Evolutionary conservation across 768 basidiomycete genomes (phyloP), one percentile per base, ranked within the genome.

Genomic region (Gelatoporia subvermispora): DNA sequence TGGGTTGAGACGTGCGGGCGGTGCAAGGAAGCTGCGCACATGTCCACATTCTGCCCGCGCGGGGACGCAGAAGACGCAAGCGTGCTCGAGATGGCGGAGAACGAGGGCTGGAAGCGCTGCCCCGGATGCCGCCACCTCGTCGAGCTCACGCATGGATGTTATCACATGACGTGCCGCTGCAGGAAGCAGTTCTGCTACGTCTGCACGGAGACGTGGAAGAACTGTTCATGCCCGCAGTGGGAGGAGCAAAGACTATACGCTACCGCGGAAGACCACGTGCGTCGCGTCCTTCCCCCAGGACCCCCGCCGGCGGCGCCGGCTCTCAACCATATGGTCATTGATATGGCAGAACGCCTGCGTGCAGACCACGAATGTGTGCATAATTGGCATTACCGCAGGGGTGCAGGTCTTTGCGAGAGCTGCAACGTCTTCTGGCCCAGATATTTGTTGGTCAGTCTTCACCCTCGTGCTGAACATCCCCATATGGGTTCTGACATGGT

Each of bases 161-260:
- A 69, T 56, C 71, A 73, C 51, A 70, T 72, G 58, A 70, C 65
- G 2, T 73, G 71, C 55, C 52, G 64, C 35, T 72, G 71, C 57
- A 63, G 66, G 15, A 65, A 65, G 21, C 62, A 72, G 48, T 74
- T 74, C 51, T 72, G 72, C 53, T 72, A 87, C 57, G 42, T 81
- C 8, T 88, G 86, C 57, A 77, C 78, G 0, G 72, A 60, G 23
- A 67, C 51, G 9, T 88, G 85, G 85, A 85, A 80, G 64, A 72
- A 64, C 0, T 89, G 85, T 48, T 4, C 1, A 0, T 88, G 85
- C 51, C 67, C 68, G 0, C 81, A 81, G 39, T 87, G 84, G 82
- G 82, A 86, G 7, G 85, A 86, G 49, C 43, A 54, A 0, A 62
- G 68, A 4, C 61, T 77, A 11, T 10, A 74, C 24, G 66, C 52